phyloP scores from a whole-genome alignment of 2,329 filamentous ascomycete genomes.

The Ophiostoma novo-ulmi region DNA sequence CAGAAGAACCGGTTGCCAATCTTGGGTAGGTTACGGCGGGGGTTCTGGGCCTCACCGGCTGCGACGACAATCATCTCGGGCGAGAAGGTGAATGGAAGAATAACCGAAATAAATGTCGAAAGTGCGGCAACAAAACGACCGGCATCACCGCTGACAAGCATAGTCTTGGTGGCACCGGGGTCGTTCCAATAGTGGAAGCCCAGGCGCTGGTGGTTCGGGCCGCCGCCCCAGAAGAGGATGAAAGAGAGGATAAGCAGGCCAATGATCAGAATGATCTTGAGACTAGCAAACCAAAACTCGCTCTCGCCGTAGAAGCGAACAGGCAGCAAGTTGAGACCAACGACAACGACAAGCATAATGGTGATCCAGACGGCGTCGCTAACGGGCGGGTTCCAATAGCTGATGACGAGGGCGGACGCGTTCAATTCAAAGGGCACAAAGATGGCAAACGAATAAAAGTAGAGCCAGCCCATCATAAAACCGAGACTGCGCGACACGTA shows the following conservation, averaged over 20 bases:
- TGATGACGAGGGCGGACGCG: constrained; percentile 35
- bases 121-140: constrained; percentile 42
- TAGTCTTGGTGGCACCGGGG: constrained; percentile 42
- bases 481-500: constrained; percentile 16
- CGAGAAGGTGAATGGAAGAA: constrained; percentile 45
- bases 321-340: constrained; percentile 34
- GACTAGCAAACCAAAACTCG: constrained; percentile 25
- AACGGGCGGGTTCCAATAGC: constrained; percentile 38
- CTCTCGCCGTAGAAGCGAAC: constrained; percentile 28
- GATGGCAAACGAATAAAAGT: constrained; percentile 43
- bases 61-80: constrained; percentile 55
- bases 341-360: constrained; percentile 35
- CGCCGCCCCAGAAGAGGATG: constrained; percentile 41
- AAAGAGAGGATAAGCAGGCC: constrained; percentile 46
- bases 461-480: constrained; percentile 43
- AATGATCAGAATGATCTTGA: constrained; percentile 47
- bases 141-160: constrained; percentile 35
- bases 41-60: constrained; percentile 51
- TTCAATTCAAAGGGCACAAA: constrained; percentile 39
- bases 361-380: constrained; percentile 39
- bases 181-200: constrained; percentile 29
- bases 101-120: constrained; percentile 37
- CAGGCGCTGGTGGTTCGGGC: constrained; percentile 16
- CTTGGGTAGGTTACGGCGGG: constrained; percentile 53
- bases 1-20: constrained; percentile 64